Conservation (phyloP, 345 rosid genomes). For the Hypericum perforatum region DNA sequence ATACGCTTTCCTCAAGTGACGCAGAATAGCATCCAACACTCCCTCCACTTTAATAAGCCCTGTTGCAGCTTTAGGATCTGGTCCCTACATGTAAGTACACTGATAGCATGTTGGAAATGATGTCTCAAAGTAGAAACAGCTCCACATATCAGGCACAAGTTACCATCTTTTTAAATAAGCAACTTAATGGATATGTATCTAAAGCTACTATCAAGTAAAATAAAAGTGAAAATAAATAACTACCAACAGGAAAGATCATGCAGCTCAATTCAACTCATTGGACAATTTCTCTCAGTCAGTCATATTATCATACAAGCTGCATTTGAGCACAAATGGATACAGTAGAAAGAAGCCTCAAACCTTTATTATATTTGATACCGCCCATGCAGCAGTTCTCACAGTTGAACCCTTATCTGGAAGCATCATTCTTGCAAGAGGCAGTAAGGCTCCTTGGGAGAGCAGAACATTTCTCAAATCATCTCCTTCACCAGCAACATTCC, state of each 20-base stretch:
- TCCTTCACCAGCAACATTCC: conserved; percentile 98
- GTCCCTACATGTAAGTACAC: conserved; percentile 55
- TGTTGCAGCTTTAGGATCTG: conserved; percentile 73
- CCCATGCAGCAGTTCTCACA: conserved; percentile 96
- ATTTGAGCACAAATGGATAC: too few species aligned
- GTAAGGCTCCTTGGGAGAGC: conserved; percentile 84
- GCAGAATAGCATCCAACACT: conserved; percentile 62
- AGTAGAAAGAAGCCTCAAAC: conserved; percentile 28
- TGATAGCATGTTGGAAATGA: conserved; percentile 25
- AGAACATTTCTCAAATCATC: conserved; percentile 77
- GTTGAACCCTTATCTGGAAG: conserved; percentile 88
- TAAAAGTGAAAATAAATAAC: neutral
- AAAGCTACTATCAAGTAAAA: neutral
- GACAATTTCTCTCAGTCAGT: too few species aligned
- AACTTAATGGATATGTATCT: neutral
- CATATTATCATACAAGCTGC: too few species aligned
- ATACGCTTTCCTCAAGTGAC: conserved; percentile 76
- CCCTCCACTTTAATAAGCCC: conserved; percentile 74
- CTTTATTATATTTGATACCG: conserved; percentile 90
- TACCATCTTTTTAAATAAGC: neutral
- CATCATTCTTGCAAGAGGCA: conserved; percentile 92
- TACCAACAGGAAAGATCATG: neutral
- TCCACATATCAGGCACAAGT: neutral
- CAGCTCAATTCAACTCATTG: neutral
- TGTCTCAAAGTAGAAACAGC: conserved; percentile 9